Conservation (phyloP, 2,329 filamentous ascomycete genomes). For the Sclerotiophoma versabilis region DNA sequence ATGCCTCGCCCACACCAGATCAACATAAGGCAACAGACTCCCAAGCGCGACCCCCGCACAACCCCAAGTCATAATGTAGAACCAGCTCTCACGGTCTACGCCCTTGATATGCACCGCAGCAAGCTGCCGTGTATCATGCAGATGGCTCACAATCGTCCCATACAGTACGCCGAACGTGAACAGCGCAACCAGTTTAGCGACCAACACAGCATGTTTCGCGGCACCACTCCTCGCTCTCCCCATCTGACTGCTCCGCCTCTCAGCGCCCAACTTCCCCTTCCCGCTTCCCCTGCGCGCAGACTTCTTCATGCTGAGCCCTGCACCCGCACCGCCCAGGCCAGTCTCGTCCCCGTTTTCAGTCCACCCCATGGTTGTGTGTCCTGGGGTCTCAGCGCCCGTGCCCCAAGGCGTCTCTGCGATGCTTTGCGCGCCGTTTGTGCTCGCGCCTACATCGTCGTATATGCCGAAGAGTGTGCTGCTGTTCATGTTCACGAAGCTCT, state of each 20-base stretch:
- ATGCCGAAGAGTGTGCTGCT: slow-evolving; percentile 91
- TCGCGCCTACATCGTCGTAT: slow-evolving; percentile 63
- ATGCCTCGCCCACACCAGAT: slow-evolving; percentile 71
- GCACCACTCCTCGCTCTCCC: not conserved
- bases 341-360: slow-evolving; percentile 28
- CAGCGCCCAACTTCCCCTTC: not conserved
- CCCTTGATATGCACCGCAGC: slow-evolving; percentile 67
- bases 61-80: slow-evolving; percentile 83
- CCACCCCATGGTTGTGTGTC: slow-evolving; percentile 29
- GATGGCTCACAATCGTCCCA: slow-evolving; percentile 78
- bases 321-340: slow-evolving; percentile 35
- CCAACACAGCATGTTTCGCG: slow-evolving; percentile 58
- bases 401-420: slow-evolving; percentile 77
- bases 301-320: slow-evolving; percentile 34
- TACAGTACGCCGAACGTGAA: slow-evolving; percentile 84
- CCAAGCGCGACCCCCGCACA: slow-evolving; percentile 78
- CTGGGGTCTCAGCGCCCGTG: slow-evolving; percentile 75
- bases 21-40: slow-evolving; percentile 82
- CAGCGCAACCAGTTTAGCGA: slow-evolving; percentile 68
- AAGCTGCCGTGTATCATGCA: slow-evolving; percentile 74
- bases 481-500: slow-evolving; percentile 85
- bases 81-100: slow-evolving; percentile 63
- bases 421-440: slow-evolving; percentile 49
- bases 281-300: slow-evolving; percentile 19
- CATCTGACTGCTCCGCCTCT: not conserved